phyloP scores from a whole-genome alignment of 2,329 filamentous ascomycete genomes.

The Paramyrothecium sp. region DNA sequence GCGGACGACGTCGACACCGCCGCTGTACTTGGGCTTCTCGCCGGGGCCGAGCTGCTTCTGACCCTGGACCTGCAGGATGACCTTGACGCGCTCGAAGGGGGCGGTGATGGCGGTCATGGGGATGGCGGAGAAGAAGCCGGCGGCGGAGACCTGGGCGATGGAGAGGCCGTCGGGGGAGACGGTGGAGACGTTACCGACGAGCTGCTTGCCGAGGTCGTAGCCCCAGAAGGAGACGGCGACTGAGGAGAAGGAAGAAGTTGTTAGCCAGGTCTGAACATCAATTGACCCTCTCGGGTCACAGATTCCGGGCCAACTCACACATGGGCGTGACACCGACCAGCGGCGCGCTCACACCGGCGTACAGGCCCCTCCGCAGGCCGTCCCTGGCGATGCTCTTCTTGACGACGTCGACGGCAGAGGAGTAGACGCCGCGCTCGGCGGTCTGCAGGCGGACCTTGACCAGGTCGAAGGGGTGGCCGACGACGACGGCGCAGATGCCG shows the following conservation, averaged over 20 bases:
- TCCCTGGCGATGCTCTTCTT: conserved; percentile 84
- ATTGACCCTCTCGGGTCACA: neutral
- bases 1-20: conserved; percentile 84
- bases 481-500: conserved; percentile 88
- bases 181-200: conserved; percentile 69
- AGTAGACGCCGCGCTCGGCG: conserved; percentile 90
- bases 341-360: conserved; percentile 95
- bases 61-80: conserved; percentile 95
- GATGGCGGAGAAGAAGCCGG: conserved; percentile 96
- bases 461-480: conserved; percentile 95
- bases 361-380: conserved; percentile 76
- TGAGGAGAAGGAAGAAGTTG: conserved; percentile 24
- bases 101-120: conserved; percentile 99
- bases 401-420: conserved; percentile 86
- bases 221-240: conserved; percentile 77
- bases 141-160: conserved; percentile 84
- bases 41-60: conserved; percentile 85
- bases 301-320: conserved; percentile 64
- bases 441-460: conserved; percentile 98
- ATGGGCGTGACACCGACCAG: conserved; percentile 96
- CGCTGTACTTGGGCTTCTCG: conserved; percentile 88
- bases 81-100: conserved; percentile 97
- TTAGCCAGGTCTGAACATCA: conserved; percentile 4
- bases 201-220: conserved; percentile 90
- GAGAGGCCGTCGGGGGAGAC: conserved; percentile 70